Percentiles rank a stretch among this genome's conserved stretches.
phyloP scores from a whole-genome alignment of 2,329 filamentous ascomycete species.

The Neonectria ditissima region DNA sequence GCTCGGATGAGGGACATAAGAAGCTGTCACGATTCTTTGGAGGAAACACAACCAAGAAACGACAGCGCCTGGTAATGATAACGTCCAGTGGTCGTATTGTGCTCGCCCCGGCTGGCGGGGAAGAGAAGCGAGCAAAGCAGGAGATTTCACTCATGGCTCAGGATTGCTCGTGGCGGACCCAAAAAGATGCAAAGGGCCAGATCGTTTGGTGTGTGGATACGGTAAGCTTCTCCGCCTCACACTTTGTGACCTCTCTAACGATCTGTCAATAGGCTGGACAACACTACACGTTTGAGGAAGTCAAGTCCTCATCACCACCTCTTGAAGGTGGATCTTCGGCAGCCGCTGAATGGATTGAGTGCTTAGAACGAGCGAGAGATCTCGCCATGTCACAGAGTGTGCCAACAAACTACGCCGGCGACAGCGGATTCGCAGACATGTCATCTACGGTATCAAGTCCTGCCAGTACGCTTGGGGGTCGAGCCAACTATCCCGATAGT shows the following conservation, averaged over 20 bases:
- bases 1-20: conserved; percentile 80
- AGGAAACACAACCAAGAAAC: conserved; percentile 89
- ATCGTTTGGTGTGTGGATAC: conserved; percentile 92
- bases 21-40: conserved; percentile 96
- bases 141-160: conserved; percentile 86
- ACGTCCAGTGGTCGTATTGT: conserved; percentile 92
- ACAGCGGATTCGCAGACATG: conserved; percentile 76
- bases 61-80: conserved; percentile 92
- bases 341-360: conserved; percentile 93
- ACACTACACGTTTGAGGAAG: conserved; percentile 93
- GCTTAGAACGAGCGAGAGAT: conserved; percentile 86
- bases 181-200: conserved; percentile 87
- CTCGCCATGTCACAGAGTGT: conserved; percentile 81
- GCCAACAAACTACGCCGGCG: conserved; percentile 73
- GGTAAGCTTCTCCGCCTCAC: conserved; percentile 69
- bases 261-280: conserved; percentile 76
- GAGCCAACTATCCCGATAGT: conserved; percentile 64
- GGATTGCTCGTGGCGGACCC: conserved; percentile 82
- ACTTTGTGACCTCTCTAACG: conserved; percentile 9
- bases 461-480: conserved; percentile 76
- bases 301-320: conserved; percentile 72
- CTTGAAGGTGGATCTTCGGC: conserved; percentile 73
- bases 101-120: conserved; percentile 89
- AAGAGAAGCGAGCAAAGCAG: conserved; percentile 94
- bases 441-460: conserved; percentile 81